Conservation (phyloP, 148 eudicot genomes). For the Vaccinium myrtillus region DNA sequence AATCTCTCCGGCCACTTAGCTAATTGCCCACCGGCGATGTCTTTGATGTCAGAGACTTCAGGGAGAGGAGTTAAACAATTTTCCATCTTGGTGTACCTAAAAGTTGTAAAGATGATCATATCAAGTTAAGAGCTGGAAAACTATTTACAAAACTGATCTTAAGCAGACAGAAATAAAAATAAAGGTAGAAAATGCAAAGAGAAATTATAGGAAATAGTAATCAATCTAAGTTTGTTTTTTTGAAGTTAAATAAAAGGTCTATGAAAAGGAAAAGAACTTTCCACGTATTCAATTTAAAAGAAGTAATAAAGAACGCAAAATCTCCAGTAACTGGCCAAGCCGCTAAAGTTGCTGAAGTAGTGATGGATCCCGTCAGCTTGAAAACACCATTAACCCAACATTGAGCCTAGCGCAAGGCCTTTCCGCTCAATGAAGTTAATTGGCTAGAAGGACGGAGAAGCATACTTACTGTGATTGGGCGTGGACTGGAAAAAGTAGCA, state of each 20-base stretch:
- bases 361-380: no score
- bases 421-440: no score
- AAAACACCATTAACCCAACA: no score
- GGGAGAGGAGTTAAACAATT: conserved; percentile 14
- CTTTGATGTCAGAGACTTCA: conserved; percentile 31
- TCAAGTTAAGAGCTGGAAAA: neutral
- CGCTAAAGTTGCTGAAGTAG: no score
- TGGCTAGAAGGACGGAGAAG: no score
- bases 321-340: neutral
- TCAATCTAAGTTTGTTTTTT: neutral
- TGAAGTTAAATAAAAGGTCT: neutral
- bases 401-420: no score
- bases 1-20: conserved; percentile 75
- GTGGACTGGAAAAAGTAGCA: no score
- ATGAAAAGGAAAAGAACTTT: neutral
- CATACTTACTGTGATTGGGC: no score
- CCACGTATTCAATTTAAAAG: neutral
- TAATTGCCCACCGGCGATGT: conserved; percentile 65
- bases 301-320: neutral
- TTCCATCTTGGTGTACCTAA: conserved; percentile 15
- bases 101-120: neutral
- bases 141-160: neutral
- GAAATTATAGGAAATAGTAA: neutral
- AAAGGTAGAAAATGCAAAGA: neutral
- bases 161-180: neutral